Evolutionary conservation across 495 filamentous ascomycete species (phyloP), one percentile per base, ranked within the genome.

Genomic region (Echria macrotheca): DNA sequence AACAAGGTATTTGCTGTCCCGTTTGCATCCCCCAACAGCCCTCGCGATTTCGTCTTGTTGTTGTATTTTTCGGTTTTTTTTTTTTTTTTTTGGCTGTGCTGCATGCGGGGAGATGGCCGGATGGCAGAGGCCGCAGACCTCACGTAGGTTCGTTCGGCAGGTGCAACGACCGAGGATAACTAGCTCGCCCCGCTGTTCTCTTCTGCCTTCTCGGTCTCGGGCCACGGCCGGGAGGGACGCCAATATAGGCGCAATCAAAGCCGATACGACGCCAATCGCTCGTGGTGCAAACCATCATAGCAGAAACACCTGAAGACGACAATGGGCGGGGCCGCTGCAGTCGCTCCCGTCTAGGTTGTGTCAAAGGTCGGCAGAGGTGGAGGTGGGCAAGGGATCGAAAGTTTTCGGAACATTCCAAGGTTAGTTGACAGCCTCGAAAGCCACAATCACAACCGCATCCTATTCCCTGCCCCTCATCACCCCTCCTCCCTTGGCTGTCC

Each of bases 1-100:
- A 74, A 74, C 36, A 74, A 74, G 71, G 71, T 74, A 73, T 29
- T 32, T 47, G 32, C n/a, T 41, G 54, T 23, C 28, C 17, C 29
- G 43, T n/a, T n/a, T n/a, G n/a, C n/a, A n/a, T n/a, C n/a, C n/a
- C n/a, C n/a, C n/a, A n/a, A n/a, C n/a, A n/a, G n/a, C n/a, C n/a
- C n/a, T n/a, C n/a, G n/a, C n/a, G n/a, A n/a, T n/a, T n/a, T n/a
- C n/a, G n/a, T n/a, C n/a, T n/a, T n/a, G n/a, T n/a, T n/a, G n/a
- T n/a, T n/a, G n/a, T n/a, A n/a, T n/a, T n/a, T n/a, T n/a, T n/a
- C n/a, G n/a, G n/a, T n/a, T 39, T 18, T 41, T 37, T 29, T 9
- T 10, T 21, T 24, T 10, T 21, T 23, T 10, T 19, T 24, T 26
- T 52, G 38, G 10, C 38, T 22, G 21, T 24, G 17, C 14, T 37